Base-by-base conservation (phyloP, 345 rosid species). In the Populus nigra region DNA sequence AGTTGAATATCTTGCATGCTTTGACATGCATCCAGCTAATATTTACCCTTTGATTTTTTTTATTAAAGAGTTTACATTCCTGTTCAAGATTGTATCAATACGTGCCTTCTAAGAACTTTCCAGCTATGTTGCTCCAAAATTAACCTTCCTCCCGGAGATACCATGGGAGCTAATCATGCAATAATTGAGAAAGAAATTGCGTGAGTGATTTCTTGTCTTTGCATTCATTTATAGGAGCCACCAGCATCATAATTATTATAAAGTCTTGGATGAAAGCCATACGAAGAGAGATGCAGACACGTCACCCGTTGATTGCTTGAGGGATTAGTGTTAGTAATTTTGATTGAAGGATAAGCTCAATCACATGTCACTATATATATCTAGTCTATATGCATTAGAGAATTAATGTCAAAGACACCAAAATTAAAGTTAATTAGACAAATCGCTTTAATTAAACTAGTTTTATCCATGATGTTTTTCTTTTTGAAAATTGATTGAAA, bases 31-130 rank as follows among this genome's bases (percentile, higher is more conserved):
- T 43, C 72, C 43, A 47, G 74, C 74, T 16, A 71, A 47, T 47
- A 47, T 3, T 18, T 9, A 29, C 16, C 16, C 5, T 33, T 0
- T 18, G 41, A 53, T 29, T 36, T 16, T 10, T 31, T 15, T 31
- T 31, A 31, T 29, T 10, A 10, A 18, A 72, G 20, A 39, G 20
- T 23, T 29, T 9, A 25, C 15, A 4, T 29, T 45, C 25, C 77
- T 12, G 20, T 43, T 65, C 68, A 25, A 17, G 8, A 7, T 33
- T 45, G 45, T 15, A 4, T 29, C 69, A 47, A 45, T 49, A 12
- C 78, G 72, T 75, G 78, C 47, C 82, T 59, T 79, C 63, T 8
- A 43, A 68, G 77, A 73, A 45, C 13, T 73, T n/a, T 22, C 65
- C 10, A 17, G 7, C 50, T 47, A 29, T 25, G 8, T 63, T 63